phyloP scores from a whole-genome alignment of 1,139 yeast genomes.

The Diutina neorugosa region DNA sequence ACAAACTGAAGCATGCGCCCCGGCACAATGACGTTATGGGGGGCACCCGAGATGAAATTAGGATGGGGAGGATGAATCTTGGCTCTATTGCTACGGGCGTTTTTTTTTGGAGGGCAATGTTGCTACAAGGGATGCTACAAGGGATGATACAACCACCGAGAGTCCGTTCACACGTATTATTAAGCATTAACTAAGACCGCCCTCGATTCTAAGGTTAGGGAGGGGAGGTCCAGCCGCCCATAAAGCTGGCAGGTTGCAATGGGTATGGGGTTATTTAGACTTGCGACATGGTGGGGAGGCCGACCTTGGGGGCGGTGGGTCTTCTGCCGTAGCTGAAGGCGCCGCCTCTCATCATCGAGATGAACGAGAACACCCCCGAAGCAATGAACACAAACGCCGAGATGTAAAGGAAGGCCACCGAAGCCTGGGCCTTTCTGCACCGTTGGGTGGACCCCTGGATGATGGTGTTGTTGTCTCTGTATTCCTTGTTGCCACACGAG shows the following conservation, averaged over 20 bases:
- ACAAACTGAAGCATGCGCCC: neutral
- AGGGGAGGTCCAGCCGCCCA: neutral
- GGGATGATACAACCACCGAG: no score
- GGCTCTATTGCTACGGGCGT: neutral
- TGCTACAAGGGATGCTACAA: neutral
- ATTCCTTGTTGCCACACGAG: constrained; percentile 63
- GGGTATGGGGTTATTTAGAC: constrained; percentile 29
- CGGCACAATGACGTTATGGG: neutral
- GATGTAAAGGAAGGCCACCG: constrained; percentile 83
- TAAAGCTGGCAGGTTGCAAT: neutral
- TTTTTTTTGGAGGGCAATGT: neutral
- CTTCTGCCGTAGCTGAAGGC: constrained; percentile 43
- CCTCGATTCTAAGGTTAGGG: neutral
- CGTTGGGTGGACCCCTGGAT: constrained; percentile 67
- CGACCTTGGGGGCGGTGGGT: constrained; percentile 48
- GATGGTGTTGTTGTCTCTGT: constrained; percentile 53
- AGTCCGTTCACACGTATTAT: neutral
- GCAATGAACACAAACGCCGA: constrained; percentile 66
- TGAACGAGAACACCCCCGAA: constrained; percentile 49
- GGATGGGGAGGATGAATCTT: neutral
- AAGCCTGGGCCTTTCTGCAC: constrained; percentile 94
- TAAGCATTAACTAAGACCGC: neutral
- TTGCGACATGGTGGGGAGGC: constrained; percentile 83
- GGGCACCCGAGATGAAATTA: neutral
- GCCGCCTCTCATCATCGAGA: constrained; percentile 57